Evolutionary conservation across 495 filamentous ascomycete species (phyloP), one percentile per base, ranked within the genome.

Genomic region (Penicillium parvum): DNA sequence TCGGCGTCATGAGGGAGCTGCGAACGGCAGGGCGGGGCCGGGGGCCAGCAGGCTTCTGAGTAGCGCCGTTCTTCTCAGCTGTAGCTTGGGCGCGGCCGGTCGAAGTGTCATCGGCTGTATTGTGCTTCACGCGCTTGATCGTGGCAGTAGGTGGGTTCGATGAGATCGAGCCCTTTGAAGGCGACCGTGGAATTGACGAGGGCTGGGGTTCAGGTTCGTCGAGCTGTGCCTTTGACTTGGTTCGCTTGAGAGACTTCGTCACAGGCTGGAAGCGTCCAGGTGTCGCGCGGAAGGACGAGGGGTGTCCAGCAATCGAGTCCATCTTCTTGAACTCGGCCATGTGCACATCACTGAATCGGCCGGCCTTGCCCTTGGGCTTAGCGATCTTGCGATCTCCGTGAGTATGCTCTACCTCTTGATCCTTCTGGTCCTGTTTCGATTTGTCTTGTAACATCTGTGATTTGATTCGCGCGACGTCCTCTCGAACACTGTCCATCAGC

Each of bases 251-350:
- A n/a, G 74, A 75, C 37, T 72, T 72, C 20, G 50, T 58, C 33
- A 69, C 71, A 10, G 77, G 75, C 41, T 76, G 73, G 51, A 75
- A 70, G 30, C 81, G 76, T 44, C 66, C 75, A 4, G 75, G 71
- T 18, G 79, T 72, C 12, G 79, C 77, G 25, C 90, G 76, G 72
- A 86, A 89, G 11, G 81, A 74, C 5, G 90, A 92, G 3, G 87
- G 68, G 66, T 96, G 90, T 41, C 80, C 81, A 16, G 78, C 86
- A 61, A 96, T 96, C 8, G 88, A 95, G 53, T 95, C 88, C 90
- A 96, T 95, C 73, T 92, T 96, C 65, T 85, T 88, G 70, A 96
- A 96, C 56, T 90, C 75, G 36, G 81, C 78, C 78, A 85, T 85
- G 58, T 96, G 90, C 36, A 76, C 79, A 42, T 86, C 79, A 53